Base-by-base conservation (phyloP, 345 rosid genomes). In the Gossypium bickii region DNA sequence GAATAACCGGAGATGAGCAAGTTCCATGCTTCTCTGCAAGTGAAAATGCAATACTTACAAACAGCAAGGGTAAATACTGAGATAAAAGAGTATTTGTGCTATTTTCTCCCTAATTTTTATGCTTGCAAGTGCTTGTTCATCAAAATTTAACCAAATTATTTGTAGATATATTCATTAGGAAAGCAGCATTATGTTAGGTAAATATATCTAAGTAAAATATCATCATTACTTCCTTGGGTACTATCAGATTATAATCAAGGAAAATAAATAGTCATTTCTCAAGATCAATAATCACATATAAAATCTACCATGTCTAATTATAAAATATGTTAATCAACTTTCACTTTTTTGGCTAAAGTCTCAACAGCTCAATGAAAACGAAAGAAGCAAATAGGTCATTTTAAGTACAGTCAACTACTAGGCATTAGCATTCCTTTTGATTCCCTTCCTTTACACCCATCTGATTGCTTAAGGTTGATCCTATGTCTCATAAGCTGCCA, bases 11-110 rank as follows among this genome's bases (percentile, higher is more conserved):
- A 83, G 67, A 83, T 51, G 93, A 88, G 78, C 98, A 94, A 75
- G 97, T 94, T 67, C 98, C 98, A 64, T 94, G 98, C 83, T 92
- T 94, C 91, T 94, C 98, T 94, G 92, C 82, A 83, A 73, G 77
- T 57, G 49, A 61, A 47, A 79, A 59, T 55, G 43, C 38, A 80
- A 76, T 71, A 74, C 47, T 66, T 5, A 75, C 11, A 76, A 70
- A 60, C 52, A 48, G 22, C 57, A 67, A 67, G 29, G 12, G 9
- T 55, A 57, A 20, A 57, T 7, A 24, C 34, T 65, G 1, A 25
- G 47, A 77, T 47, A 65, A 57, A 57, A 60, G 17, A 27, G 29
- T n/a, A 57, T 53, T 25, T 18, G 3, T 22, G 4, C 12, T 20
- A 29, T 10, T 1, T 61, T 25, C 44, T 16, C 10, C 49, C 47